Base-by-base conservation (phyloP, 2,329 filamentous ascomycete genomes). In the Elsinoe arachidis region DNA sequence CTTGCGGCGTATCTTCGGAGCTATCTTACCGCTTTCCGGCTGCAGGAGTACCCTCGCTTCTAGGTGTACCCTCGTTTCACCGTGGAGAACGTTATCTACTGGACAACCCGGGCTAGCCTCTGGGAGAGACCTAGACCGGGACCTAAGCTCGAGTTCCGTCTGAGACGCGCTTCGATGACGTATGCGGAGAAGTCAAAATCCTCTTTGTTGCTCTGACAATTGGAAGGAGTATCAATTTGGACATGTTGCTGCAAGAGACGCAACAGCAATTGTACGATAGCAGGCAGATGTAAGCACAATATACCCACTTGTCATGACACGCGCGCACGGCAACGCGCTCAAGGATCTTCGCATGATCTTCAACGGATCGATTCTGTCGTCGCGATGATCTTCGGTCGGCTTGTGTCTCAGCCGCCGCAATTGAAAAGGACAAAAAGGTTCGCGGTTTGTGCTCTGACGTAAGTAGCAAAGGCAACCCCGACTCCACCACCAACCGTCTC, bases 171-270 rank as follows among this genome's bases (percentile, higher is more conserved):
- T 30, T 30, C 26, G 26, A 53, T 53, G 49, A 53, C 49, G 49
- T 53, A 53, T 37, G 33, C 49, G 49, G 49, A 39, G 49, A 53
- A 53, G 35, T 21, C 33, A 38, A 53, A 53, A 53, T 53, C 35
- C 49, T 53, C 49, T 23, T 15, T 53, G 49, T 53, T 53, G 49
- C 49, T 53, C 35, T 34, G 49, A 38, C 46, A 51, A 51, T 51
- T n/a, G 26, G 21, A 10, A 26, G 41, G 17, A 12, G 10, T 4
- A n/a, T 43, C 39, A 19, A 30, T 46, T 19, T 12, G 14, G 17
- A 23, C 17, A 23, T 23, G 19, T 2, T 11, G 41, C 41, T 10
- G 26, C 10, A 46, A 46, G 21, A 46, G 19, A 12, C 21, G 19
- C 3, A 23, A 2, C 12, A 9, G 19, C 19, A 12, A 30, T 26